These are phyloP conservation scores for Albophoma yamanashiensis DNA, from an alignment of 2,329 filamentous ascomycete genomes.

Conservation along the genomic window DNA sequence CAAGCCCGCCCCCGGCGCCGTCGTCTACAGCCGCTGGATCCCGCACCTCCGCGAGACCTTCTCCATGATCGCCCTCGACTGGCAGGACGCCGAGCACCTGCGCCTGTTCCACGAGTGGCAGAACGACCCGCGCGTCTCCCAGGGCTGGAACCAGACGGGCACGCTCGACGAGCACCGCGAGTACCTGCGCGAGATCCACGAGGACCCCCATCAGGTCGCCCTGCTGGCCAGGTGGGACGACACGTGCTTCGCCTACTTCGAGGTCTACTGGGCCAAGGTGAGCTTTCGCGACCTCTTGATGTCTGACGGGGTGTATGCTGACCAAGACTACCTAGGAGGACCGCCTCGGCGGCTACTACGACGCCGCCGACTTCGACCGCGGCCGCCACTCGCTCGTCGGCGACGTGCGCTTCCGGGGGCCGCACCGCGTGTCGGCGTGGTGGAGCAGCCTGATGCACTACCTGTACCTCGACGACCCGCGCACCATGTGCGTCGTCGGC, in stretches of 20 bases:
- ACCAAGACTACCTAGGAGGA: conserved; percentile 31
- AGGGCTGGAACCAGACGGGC: conserved; percentile 72
- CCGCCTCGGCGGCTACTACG: conserved; percentile 44
- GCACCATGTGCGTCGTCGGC: conserved; percentile 47
- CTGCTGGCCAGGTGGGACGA: conserved; percentile 64
- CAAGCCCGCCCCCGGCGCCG: conserved; percentile 59
- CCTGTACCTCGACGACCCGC: conserved; percentile 49
- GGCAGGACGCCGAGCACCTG: conserved; percentile 51
- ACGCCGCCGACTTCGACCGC: conserved; percentile 44
- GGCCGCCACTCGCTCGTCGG: conserved; percentile 49
- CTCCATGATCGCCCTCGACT: conserved; percentile 66
- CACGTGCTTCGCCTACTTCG: conserved; percentile 64
- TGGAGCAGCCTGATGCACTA: conserved; percentile 54
- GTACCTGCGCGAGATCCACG: conserved; percentile 58
- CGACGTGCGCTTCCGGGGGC: conserved; percentile 47
- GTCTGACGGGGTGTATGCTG: too few species aligned
- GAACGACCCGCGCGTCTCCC: conserved; percentile 71
- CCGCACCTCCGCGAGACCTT: conserved; percentile 67
- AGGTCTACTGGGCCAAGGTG: conserved; percentile 65
- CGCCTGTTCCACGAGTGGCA: conserved; percentile 69
- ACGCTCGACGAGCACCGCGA: conserved; percentile 63
- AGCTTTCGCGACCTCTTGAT: background rate
- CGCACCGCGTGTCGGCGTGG: conserved; percentile 51
- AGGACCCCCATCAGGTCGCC: conserved; percentile 61
- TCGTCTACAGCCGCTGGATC: conserved; percentile 70